Conservation (phyloP, 768 basidiomycete species). For the Collybia nuda region DNA sequence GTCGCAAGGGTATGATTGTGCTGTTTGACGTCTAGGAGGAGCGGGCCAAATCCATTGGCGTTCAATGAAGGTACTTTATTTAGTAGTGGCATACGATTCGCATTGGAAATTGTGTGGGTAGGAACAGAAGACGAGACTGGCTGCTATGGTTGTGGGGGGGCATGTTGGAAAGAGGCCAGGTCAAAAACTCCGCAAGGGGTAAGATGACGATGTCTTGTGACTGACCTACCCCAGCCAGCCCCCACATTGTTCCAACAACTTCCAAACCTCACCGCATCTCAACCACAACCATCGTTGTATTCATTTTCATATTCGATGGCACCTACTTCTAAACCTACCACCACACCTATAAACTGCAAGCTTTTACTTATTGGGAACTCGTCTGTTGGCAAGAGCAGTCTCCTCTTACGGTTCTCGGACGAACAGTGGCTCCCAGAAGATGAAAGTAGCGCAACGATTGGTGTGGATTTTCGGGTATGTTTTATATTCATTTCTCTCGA, state of each 20-base stretch:
- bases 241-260: background rate
- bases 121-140: too few relatives aligned
- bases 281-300: background rate
- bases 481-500: background rate
- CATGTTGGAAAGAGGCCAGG: too few relatives aligned
- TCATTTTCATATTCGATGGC: slow-evolving; percentile 22
- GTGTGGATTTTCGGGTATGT: slow-evolving; percentile 82
- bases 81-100: too few relatives aligned
- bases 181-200: slow-evolving; percentile 5
- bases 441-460: slow-evolving; percentile 82
- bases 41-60: too few relatives aligned
- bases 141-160: too few relatives aligned
- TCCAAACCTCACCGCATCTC: background rate
- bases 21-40: too few relatives aligned
- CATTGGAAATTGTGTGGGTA: too few relatives aligned
- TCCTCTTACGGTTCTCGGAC: slow-evolving; percentile 93
- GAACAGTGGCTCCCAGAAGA: slow-evolving; percentile 94
- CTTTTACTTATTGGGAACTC: slow-evolving; percentile 85
- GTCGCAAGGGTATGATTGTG: too few relatives aligned
- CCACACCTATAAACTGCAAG: slow-evolving; percentile 69
- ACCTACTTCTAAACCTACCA: slow-evolving; percentile 25
- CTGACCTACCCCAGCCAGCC: background rate
- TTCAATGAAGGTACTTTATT: too few relatives aligned
- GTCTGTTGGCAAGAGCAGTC: slow-evolving; percentile 90
- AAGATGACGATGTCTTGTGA: slow-evolving; percentile 5